These are phyloP conservation scores for Colletotrichum viniferum DNA, from an alignment of 2,329 filamentous ascomycete species.

Conservation along the genomic window DNA sequence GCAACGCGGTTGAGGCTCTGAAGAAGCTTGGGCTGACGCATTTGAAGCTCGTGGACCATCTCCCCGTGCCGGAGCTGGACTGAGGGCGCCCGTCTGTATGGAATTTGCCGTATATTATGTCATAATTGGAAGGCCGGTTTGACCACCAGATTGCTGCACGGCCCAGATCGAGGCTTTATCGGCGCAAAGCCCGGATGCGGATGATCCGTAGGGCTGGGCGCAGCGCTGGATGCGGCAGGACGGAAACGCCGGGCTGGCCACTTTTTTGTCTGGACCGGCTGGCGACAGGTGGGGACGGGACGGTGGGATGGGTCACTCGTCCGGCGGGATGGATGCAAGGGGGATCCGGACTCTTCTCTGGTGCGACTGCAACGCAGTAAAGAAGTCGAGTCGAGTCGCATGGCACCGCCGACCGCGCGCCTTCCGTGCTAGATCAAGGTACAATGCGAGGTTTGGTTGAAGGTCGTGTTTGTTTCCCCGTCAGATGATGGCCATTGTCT, in stretches of 20 bases:
- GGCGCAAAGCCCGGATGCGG: conserved; percentile 1
- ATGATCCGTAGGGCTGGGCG: neutral
- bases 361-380: neutral
- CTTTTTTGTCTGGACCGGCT: neutral
- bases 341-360: neutral
- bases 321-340: neutral
- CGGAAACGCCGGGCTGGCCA: neutral
- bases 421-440: neutral
- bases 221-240: neutral
- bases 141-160: neutral
- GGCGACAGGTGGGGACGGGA: neutral
- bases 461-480: neutral
- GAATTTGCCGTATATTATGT: neutral
- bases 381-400: neutral
- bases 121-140: neutral
- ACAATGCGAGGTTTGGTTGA: neutral
- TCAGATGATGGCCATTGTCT: conserved; percentile 19
- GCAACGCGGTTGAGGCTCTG: conserved; percentile 69
- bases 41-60: conserved; percentile 76
- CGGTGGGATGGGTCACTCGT: neutral
- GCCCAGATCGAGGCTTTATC: neutral
- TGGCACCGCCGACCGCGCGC: neutral
- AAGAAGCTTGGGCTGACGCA: conserved; percentile 64
- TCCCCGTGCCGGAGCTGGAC: conserved; percentile 74
- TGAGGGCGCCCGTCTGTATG: neutral